phyloP scores from a whole-genome alignment of 2,329 filamentous ascomycete species.

The Ophiostoma piceae region DNA sequence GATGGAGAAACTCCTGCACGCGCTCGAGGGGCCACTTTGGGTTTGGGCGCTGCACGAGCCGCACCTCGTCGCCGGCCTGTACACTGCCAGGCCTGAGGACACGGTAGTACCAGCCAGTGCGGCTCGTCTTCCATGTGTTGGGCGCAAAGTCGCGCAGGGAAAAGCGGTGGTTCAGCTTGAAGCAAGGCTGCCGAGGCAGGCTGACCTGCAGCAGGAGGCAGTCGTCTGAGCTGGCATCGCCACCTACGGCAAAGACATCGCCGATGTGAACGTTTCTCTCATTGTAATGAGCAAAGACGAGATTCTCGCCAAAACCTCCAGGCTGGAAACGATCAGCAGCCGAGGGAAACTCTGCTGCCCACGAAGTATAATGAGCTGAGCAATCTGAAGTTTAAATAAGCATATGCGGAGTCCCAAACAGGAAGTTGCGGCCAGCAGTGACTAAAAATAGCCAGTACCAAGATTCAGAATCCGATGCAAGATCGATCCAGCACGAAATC shows the following conservation, averaged over 20 bases:
- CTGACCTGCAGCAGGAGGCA: slow-evolving; percentile 53
- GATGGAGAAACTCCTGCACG: slow-evolving; percentile 40
- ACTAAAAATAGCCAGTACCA: neutral
- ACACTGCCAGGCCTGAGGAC: slow-evolving; percentile 53
- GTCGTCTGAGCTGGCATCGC: neutral
- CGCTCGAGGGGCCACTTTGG: slow-evolving; percentile 59
- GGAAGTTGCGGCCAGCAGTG: neutral
- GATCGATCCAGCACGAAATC: neutral
- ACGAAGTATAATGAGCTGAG: neutral
- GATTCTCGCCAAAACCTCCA: neutral
- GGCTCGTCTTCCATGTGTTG: slow-evolving; percentile 49
- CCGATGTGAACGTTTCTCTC: neutral
- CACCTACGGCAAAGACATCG: neutral
- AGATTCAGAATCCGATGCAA: neutral
- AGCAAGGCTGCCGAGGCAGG: slow-evolving; percentile 60
- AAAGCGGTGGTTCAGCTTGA: slow-evolving; percentile 65
- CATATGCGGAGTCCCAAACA: neutral
- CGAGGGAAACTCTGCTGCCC: neutral
- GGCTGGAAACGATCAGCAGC: neutral
- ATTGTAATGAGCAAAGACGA: neutral
- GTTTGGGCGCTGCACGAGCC: slow-evolving; percentile 49
- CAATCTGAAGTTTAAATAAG: neutral
- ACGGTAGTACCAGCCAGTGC: slow-evolving; percentile 63
- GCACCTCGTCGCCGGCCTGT: slow-evolving; percentile 51
- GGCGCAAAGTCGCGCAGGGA: slow-evolving; percentile 57